A percentile compares a stretch with the other conserved stretches of the same genome.
phyloP scores from a whole-genome alignment of 495 filamentous ascomycete genomes.

The Geoglossum glabrum region DNA sequence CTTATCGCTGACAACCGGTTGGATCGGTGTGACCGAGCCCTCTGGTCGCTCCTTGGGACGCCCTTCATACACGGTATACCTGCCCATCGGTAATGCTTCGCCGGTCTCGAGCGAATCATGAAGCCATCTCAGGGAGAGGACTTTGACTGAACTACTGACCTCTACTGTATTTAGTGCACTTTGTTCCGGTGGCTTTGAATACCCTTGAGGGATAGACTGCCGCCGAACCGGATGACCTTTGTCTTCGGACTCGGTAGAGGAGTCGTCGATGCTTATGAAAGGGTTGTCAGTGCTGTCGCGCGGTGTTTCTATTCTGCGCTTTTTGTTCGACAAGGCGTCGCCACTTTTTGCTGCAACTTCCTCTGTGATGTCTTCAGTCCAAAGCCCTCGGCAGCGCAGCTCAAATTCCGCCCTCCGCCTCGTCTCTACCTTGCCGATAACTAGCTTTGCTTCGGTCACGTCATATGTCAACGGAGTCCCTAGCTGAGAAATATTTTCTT shows the following conservation, averaged over 20 bases:
- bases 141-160: slow-evolving; percentile 28
- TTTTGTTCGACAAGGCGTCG: not conserved
- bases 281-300: not conserved
- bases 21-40: slow-evolving; percentile 1
- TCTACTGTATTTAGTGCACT: not conserved
- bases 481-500: slow-evolving; percentile 35
- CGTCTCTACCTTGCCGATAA: slow-evolving; percentile 51
- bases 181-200: not conserved
- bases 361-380: slow-evolving; percentile 26
- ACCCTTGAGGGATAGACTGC: not conserved
- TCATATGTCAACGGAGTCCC: slow-evolving; percentile 48
- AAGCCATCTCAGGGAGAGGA: slow-evolving; percentile 64
- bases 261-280: slow-evolving; percentile 10
- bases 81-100: slow-evolving; percentile 31
- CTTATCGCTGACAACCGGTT: slow-evolving; percentile 1
- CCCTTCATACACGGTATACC: slow-evolving; percentile 50
- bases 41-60: slow-evolving; percentile 14
- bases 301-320: not conserved
- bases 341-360: not conserved
- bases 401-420: slow-evolving; percentile 58
- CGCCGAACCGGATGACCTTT: not conserved
- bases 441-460: slow-evolving; percentile 45
- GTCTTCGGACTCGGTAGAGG: slow-evolving; percentile 20
- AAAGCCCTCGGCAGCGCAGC: slow-evolving; percentile 42
- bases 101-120: slow-evolving; percentile 34